phyloP scores from a whole-genome alignment of 2,329 filamentous ascomycete genomes.

The Apiospora malaysiana region DNA sequence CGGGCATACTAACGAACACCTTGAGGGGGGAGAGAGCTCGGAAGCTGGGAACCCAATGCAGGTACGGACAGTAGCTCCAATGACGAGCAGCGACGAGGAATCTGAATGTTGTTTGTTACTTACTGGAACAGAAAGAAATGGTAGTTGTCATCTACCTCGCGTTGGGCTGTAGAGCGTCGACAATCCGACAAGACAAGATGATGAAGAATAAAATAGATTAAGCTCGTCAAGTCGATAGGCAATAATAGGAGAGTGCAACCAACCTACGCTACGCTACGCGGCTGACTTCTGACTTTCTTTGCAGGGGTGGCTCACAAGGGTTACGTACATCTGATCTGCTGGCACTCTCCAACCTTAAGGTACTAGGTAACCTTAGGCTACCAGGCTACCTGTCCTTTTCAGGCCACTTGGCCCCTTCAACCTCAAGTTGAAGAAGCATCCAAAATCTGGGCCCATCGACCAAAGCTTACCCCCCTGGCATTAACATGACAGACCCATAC shows the following conservation, averaged over 20 bases:
- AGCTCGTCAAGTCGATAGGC: neutral
- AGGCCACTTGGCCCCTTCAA: constrained; percentile 14
- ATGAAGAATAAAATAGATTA: constrained; percentile 9
- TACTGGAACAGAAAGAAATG: constrained; percentile 8
- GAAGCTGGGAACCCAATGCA: neutral
- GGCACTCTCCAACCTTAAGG: neutral
- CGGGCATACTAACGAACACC: neutral
- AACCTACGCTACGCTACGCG: neutral
- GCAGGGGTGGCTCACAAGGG: neutral
- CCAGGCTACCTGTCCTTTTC: constrained; percentile 13
- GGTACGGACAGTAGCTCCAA: neutral
- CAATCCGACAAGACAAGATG: constrained; percentile 11
- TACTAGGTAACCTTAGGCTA: no score
- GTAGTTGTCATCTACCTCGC: constrained; percentile 10
- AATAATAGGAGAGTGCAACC: constrained; percentile 1
- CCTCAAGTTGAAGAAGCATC: no score
- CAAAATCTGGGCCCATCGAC: neutral
- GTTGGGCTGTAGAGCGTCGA: constrained; percentile 1
- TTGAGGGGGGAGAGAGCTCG: neutral
- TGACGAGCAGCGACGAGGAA: neutral
- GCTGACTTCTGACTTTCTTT: constrained; percentile 9
- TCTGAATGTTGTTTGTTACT: neutral
- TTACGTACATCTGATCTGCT: neutral
- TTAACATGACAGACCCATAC: neutral
- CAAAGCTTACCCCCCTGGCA: neutral